A percentile compares a stretch with the other conserved stretches of the same genome.
Evolutionary conservation across 1,284 basidiomycete species (phyloP).

Genomic region (Termitomyces sp.): DNA sequence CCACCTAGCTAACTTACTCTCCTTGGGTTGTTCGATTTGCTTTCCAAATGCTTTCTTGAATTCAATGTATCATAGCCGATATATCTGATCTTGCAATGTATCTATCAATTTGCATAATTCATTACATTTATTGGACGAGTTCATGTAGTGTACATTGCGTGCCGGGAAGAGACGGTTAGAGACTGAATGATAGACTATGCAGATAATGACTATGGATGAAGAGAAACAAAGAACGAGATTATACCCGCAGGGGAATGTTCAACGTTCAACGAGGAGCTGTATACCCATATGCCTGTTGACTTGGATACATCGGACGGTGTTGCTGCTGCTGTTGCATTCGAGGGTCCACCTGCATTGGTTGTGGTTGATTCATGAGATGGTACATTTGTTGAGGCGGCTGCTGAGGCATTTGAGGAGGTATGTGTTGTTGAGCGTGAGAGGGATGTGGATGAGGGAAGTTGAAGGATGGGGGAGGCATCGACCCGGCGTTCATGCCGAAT

Average conservation of each 20-base stretch:
- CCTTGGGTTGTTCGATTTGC: background rate
- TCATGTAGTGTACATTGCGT: conserved; percentile 7
- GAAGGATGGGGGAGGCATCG: conserved; percentile 66
- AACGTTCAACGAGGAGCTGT: conserved; percentile 14
- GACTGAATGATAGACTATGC: background rate
- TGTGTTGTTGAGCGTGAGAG: conserved; percentile 20
- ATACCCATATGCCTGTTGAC: conserved; percentile 26
- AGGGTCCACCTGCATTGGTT: conserved; percentile 15
- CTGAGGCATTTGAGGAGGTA: conserved; percentile 10
- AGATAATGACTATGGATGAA: background rate
- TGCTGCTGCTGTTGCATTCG: conserved; percentile 43
- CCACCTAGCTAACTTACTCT: conserved; percentile 6
- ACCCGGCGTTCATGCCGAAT: conserved; percentile 44
- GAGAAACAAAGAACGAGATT: background rate
- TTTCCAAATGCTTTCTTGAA: background rate
- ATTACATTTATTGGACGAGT: conserved; percentile 1
- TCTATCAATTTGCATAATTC: background rate
- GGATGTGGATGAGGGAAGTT: conserved; percentile 62
- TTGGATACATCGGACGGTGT: conserved; percentile 29
- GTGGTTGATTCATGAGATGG: conserved; percentile 13
- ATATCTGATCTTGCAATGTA: background rate
- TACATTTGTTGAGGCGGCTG: conserved; percentile 15
- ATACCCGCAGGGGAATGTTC: background rate
- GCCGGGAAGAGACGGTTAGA: background rate
- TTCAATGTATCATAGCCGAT: background rate